A percentile compares a stretch with the other conserved stretches of the same genome.
phyloP scores from a whole-genome alignment of 2,329 filamentous ascomycete genomes.

The Alternaria triticimaculans region DNA sequence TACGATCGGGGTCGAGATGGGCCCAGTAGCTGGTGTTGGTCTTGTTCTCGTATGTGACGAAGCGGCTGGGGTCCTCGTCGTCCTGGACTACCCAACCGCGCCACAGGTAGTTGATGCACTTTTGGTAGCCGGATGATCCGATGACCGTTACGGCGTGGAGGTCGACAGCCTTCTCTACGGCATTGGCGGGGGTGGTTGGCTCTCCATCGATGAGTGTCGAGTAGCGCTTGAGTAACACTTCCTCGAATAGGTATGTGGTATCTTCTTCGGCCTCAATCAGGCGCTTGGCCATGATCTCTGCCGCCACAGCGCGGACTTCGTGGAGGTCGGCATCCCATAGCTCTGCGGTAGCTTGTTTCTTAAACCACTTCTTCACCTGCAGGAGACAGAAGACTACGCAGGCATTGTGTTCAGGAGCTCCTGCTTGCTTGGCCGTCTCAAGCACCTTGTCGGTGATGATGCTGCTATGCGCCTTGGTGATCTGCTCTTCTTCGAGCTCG shows the following conservation, averaged over 20 bases:
- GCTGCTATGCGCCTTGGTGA: constrained; percentile 82
- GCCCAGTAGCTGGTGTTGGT: constrained; percentile 77
- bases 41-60: constrained; percentile 85
- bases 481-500: constrained; percentile 77
- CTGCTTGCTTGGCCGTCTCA: constrained; percentile 80
- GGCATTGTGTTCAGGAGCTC: constrained; percentile 72
- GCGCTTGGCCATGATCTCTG: constrained; percentile 89
- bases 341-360: constrained; percentile 77
- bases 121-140: constrained; percentile 91
- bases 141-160: constrained; percentile 89
- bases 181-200: constrained; percentile 79
- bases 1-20: constrained; percentile 92
- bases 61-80: constrained; percentile 85
- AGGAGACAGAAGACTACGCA: constrained; percentile 88
- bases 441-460: constrained; percentile 84
- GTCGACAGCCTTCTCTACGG: constrained; percentile 91
- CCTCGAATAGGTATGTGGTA: constrained; percentile 76
- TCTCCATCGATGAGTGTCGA: constrained; percentile 76
- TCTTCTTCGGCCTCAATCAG: constrained; percentile 89
- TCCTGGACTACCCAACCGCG: constrained; percentile 96
- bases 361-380: constrained; percentile 78
- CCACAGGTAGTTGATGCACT: constrained; percentile 93
- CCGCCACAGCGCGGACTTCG: constrained; percentile 77
- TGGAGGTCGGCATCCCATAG: constrained; percentile 93
- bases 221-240: constrained; percentile 86